These are phyloP conservation scores for Xylaria telfairii DNA, from an alignment of 495 filamentous ascomycete species.

Conservation along the genomic window DNA sequence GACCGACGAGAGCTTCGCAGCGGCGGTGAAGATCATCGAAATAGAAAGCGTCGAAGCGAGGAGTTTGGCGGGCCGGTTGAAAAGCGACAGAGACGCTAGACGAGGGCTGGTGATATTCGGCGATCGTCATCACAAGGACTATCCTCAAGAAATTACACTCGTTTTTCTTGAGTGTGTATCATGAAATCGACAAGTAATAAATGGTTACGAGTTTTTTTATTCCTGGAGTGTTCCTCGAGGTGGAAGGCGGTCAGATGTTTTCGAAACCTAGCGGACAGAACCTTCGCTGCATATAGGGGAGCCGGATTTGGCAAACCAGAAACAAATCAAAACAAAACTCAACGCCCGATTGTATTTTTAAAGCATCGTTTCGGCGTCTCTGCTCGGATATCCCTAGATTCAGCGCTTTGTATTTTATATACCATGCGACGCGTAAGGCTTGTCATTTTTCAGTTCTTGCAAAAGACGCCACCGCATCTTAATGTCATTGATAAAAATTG, in stretches of 20 bases:
- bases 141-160: conserved; percentile 17
- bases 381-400: background rate
- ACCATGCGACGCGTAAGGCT: background rate
- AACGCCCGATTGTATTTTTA: background rate
- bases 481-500: conserved; percentile 2
- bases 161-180: conserved; percentile 37
- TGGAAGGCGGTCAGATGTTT: conserved; percentile 7
- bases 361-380: conserved; percentile 15
- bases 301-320: conserved; percentile 2
- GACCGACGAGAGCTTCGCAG: conserved; percentile 42
- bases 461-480: background rate
- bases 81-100: conserved; percentile 43
- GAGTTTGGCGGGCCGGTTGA: conserved; percentile 43
- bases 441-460: background rate
- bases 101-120: background rate
- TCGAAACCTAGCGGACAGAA: background rate
- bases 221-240: background rate
- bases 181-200: conserved; percentile 29
- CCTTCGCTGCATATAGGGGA: conserved; percentile 7
- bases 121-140: conserved; percentile 8
- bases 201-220: conserved; percentile 23
- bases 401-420: conserved; percentile 12
- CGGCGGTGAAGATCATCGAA: conserved; percentile 36
- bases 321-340: conserved; percentile 7
- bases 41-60: conserved; percentile 47